Base-by-base conservation (phyloP, 2,329 filamentous ascomycete genomes). In the Alternaria brassicae region DNA sequence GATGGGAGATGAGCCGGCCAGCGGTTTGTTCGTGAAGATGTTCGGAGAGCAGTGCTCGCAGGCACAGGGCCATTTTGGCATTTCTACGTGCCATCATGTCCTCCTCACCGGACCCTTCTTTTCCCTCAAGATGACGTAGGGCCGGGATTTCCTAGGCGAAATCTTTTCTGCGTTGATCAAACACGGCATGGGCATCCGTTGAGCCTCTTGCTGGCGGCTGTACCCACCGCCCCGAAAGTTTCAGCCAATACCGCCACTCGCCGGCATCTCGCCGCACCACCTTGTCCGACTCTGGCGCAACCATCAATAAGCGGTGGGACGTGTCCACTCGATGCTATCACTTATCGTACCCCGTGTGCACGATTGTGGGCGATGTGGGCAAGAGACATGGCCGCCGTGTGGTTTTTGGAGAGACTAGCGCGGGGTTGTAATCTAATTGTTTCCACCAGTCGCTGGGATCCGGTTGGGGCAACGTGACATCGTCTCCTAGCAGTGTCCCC, bases 61-160 rank as follows among this genome's bases (percentile, higher is more conserved):
- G 15, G 32, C 27, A 37, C 17, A 15, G 23, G 21, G 28, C 27
- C 34, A 37, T 44, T 58, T 28, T 47, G 45, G n/a, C 45, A 60
- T 45, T 56, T 52, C 40, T 44, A 56, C 53, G 12, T 34, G 25
- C 30, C 40, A 47, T 53, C 19, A 40, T 57, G 40, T 37, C 42
- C 42, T 25, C 40, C 61, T 56, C 49, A 48, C 59, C 36, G 55
- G 60, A 66, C 51, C 63, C 67, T 61, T 48, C 53, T 52, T 51
- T 62, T 56, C 48, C 56, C 41, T 51, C 21, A 50, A 58, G 25
- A 70, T 71, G 69, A 71, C 69, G 69, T 71, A 68, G 59, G 61
- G 44, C 48, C 53, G 58, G 66, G 63, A 62, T 59, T 41, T 66
- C 61, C 67, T 69, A 70, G 66, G 69, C 69, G 68, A 70, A 71